Percentiles rank a stretch among this genome's conserved stretches.
These are phyloP conservation scores for Aspergillus texensis DNA, from an alignment of 2,329 filamentous ascomycete species.

Conservation along the genomic window DNA sequence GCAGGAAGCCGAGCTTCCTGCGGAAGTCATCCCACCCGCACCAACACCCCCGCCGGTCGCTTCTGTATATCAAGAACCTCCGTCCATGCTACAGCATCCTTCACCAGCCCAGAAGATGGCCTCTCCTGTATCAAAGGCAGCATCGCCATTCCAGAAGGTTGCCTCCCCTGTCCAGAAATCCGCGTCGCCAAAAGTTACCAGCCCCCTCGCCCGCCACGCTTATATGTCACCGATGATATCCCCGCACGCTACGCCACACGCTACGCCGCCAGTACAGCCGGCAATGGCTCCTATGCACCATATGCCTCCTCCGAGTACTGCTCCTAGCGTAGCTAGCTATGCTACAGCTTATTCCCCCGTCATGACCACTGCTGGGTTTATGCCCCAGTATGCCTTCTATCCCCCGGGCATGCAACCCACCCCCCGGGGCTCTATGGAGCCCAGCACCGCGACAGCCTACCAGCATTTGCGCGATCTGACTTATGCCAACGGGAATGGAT, in stretches of 20 bases:
- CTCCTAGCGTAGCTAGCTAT: conserved; percentile 20
- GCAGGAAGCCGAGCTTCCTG: conserved; percentile 4
- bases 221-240: conserved; percentile 43
- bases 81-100: conserved; percentile 13
- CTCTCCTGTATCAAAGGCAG: conserved; percentile 17
- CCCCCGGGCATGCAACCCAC: conserved; percentile 31
- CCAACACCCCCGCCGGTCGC: conserved; percentile 6
- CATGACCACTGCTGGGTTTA: conserved; percentile 36
- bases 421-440: conserved; percentile 33
- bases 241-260: conserved; percentile 33
- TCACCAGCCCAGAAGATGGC: conserved; percentile 11
- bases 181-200: conserved; percentile 37
- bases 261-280: conserved; percentile 22
- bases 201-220: conserved; percentile 36
- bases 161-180: conserved; percentile 27
- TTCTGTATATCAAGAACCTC: conserved; percentile 17
- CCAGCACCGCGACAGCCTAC: conserved; percentile 34
- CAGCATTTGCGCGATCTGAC: conserved; percentile 34
- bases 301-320: conserved; percentile 9
- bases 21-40: conserved; percentile 6
- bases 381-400: conserved; percentile 37
- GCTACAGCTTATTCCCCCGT: conserved; percentile 37
- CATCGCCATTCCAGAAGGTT: conserved; percentile 20
- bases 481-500: conserved; percentile 20
- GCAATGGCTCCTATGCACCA: conserved; percentile 26